Evolutionary conservation across 2,329 filamentous ascomycete species (phyloP), one percentile per base, ranked within the genome.

Genomic region (Fusarium setosum): DNA sequence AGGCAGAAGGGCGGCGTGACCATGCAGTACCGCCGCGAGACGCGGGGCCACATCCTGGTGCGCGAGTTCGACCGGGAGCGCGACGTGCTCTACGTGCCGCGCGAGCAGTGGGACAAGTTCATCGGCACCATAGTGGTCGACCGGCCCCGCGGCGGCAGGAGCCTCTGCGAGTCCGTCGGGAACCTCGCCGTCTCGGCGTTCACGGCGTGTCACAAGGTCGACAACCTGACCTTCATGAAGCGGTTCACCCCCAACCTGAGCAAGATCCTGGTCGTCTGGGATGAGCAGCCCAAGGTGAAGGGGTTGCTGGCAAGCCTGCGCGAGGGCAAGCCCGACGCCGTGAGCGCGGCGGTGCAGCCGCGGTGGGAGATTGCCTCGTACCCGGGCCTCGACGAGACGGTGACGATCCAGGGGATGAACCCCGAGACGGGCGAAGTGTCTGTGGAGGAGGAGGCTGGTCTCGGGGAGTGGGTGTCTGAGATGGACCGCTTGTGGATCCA

Each of bases 121-220:
- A 13, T 35, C 47, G 20, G 51, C 10, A 41, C 35, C 37, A 21
- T 61, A n/a, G 23, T 59, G 1, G 34, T 41, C n/a, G 32, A 45
- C 45, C 29, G 20, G 18, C 12, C n/a, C n/a, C n/a, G 37, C 12
- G 49, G 20, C 4, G 57, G 26, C 6, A 18, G 49, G 2, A 31
- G 54, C 15, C 37, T 67, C 24, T 59, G 61, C 23, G 41, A 38
- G 4, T 40, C 32, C 37, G 50, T 75, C 34, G 45, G 12, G 6
- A 40, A 70, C 35, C 64, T 76, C 5, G 72, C 71, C 3, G 24
- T 76, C 5, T 68, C 74, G 1, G 72, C 71, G 3, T 72, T 69
- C 23, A 71, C 65, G 17, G 68, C 67, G 5, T 74, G 74, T 56
- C 68, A 72, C 59, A 70, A 63, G 62, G 54, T 65, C 50, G 18